Conservation (phyloP, 805 yeast species). For the Schwanniomyces yamadae region DNA sequence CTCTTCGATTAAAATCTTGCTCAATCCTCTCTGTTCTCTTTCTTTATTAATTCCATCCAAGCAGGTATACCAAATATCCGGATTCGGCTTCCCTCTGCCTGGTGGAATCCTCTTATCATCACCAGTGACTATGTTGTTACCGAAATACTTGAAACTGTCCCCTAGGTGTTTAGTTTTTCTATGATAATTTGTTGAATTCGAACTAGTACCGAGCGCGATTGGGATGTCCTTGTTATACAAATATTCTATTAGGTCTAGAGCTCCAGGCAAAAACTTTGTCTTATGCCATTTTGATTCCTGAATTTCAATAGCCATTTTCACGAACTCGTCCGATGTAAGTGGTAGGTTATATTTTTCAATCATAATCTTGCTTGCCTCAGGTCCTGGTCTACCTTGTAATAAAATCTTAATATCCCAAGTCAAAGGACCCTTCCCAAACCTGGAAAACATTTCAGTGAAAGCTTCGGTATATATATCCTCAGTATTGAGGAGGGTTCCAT, state of each 20-base stretch:
- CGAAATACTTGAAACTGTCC: conserved; percentile 63
- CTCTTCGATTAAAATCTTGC: conserved; percentile 64
- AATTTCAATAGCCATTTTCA: conserved; percentile 47
- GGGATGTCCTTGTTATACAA: conserved; percentile 60
- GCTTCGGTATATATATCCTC: conserved; percentile 89
- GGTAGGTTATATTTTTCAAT: conserved; percentile 70
- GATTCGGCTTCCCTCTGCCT: conserved; percentile 91
- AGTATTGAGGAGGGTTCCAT: conserved; percentile 87
- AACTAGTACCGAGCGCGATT: conserved; percentile 88
- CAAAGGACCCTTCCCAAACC: conserved; percentile 72
- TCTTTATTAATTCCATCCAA: conserved; percentile 64
- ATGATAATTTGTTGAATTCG: conserved; percentile 58
- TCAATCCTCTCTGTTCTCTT: conserved; percentile 39
- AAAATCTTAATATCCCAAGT: conserved; percentile 89
- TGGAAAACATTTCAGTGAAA: conserved; percentile 61
- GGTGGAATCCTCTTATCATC: conserved; percentile 80
- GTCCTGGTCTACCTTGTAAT: conserved; percentile 90
- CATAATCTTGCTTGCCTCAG: conserved; percentile 62
- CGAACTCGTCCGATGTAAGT: conserved; percentile 61
- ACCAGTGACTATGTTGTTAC: conserved; percentile 72
- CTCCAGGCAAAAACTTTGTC: conserved; percentile 79
- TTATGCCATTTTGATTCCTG: conserved; percentile 65
- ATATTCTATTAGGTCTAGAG: conserved; percentile 59
- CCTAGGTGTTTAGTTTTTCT: conserved; percentile 71
- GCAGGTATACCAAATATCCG: conserved; percentile 89